Base-by-base conservation (phyloP, 345 rosid species). In the Carallia pectinifolia region DNA sequence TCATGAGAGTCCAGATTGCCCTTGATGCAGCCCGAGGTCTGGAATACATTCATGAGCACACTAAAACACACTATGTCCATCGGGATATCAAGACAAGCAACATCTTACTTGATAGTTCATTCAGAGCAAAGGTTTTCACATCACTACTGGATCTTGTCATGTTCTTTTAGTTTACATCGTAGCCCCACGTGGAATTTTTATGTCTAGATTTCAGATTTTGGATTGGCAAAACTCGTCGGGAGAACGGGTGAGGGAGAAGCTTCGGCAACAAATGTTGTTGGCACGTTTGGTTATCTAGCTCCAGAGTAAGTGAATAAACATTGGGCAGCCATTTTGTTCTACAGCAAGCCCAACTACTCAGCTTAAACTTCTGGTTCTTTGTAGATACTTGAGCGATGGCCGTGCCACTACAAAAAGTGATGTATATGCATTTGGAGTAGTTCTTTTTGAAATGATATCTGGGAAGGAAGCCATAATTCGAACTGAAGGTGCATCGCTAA, bases 1-100 rank as follows among this genome's bases (percentile, higher is more conserved):
- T 85, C 75, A 87, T 85, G 87, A 86, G 97, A 78, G 74, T 88
- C 71, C 97, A 95, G 83, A 90, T 95, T 77, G 92, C 93, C 23
- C 92, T 95, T 17, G 99, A 91, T 66, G 85, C 97, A 36, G 99
- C 96, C 64, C 85, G 97, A 82, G 99, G 97, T 59, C 81, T 95
- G 66, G 99, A 95, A 69, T 95, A 95, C 84, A 88, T 95, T 74
- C 99, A 95, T 59, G 99, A 95, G 73, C 96, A 95, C 76, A 90
- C 97, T 56, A 95, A 91, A 82, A 87, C 85, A 54, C 99, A 87
- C 77, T 95, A 91, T 78, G 99, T 95, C 54, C 99, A 95, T 68
- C 85, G 99, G 61, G 99, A 95, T 81, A 85, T 95, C 80, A 95
- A 95, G 86, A 88, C 97, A 0, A 89, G 97, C 81, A 95, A 95